Conservation (phyloP, 1,139 yeast genomes). For the Blastobotrys capitulatus region DNA sequence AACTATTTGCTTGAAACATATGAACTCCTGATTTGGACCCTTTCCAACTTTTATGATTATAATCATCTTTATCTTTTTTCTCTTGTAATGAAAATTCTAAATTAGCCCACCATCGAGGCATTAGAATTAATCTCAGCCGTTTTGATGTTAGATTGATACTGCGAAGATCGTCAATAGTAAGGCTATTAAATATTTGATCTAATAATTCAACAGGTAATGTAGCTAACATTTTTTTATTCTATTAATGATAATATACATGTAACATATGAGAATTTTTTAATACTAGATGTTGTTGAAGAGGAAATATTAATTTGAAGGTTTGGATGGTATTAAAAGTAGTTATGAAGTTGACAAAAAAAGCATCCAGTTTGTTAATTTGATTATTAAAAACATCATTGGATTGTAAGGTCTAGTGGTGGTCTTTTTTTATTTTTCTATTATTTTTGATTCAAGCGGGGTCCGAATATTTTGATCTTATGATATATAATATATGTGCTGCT, state of each 20-base stretch:
- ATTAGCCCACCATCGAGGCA: slow-evolving; percentile 9
- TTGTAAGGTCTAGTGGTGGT: no score
- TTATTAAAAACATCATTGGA: no score
- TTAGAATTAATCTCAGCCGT: slow-evolving; percentile 5
- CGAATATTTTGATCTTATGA: no score
- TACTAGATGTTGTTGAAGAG: no score
- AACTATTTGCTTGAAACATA: not conserved
- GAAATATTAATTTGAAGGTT: no score
- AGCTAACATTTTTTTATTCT: slow-evolving; percentile 1
- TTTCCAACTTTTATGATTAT: not conserved
- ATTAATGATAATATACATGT: not conserved
- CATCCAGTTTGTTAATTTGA: no score
- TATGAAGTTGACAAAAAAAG: no score
- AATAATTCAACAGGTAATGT: slow-evolving; percentile 9
- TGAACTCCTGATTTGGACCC: slow-evolving; percentile 1
- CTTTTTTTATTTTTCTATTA: no score
- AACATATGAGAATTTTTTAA: no score
- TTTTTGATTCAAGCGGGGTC: no score
- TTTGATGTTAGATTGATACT: not conserved
- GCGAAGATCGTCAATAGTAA: slow-evolving; percentile 1
- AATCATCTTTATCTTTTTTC: not conserved
- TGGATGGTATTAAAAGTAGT: no score
- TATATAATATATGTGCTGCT: no score
- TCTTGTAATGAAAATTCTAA: slow-evolving; percentile 6
- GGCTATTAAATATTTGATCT: not conserved